Conservation (phyloP, 225 moss, liverwort and hornwort species). For the Neckera pumila region DNA sequence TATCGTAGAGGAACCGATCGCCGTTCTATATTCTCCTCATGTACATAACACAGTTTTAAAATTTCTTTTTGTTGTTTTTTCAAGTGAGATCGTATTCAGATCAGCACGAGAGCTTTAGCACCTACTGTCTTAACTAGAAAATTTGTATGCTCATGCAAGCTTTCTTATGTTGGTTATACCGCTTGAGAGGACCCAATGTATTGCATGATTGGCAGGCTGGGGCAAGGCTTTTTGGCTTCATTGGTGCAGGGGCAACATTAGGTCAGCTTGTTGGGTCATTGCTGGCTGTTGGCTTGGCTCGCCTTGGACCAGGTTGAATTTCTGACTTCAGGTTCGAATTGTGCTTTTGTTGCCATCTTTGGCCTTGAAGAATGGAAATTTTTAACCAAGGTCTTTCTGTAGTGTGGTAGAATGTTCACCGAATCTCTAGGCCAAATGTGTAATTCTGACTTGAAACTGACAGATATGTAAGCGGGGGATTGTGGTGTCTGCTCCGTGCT, state of each 20-base stretch:
- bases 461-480: background rate
- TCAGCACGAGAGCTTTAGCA: background rate
- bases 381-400: background rate
- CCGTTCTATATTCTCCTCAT: background rate
- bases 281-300: conserved; percentile 57
- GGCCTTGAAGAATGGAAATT: background rate
- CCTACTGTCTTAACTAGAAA: background rate
- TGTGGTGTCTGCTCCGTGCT: background rate
- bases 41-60: background rate
- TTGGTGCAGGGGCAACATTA: conserved; percentile 62
- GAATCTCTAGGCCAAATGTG: background rate
- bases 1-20: background rate
- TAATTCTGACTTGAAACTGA: background rate
- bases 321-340: conserved; percentile 36
- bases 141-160: background rate
- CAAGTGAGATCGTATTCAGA: background rate
- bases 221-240: conserved; percentile 53
- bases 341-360: conserved; percentile 9
- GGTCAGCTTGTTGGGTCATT: conserved; percentile 59
- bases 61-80: background rate
- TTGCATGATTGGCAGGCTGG: conserved; percentile 30
- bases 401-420: background rate
- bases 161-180: background rate
- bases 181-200: background rate
- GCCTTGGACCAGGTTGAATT: conserved; percentile 55